Percentiles rank a stretch among this genome's conserved stretches.
These are phyloP conservation scores for Calonectria henricotiae DNA, from an alignment of 2,329 filamentous ascomycete genomes.

Conservation along the genomic window DNA sequence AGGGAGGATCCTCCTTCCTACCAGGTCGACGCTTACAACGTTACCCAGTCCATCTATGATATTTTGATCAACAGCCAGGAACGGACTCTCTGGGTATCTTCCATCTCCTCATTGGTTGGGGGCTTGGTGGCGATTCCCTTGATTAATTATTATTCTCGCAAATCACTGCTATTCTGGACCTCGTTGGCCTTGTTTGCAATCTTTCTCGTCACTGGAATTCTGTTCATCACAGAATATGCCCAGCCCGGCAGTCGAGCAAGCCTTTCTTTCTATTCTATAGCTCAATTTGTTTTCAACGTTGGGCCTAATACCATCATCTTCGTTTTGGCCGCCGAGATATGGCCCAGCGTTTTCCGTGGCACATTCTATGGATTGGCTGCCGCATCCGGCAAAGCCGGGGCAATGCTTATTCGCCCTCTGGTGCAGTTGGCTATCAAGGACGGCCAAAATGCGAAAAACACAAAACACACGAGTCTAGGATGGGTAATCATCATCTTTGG, in stretches of 20 bases:
- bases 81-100: constrained; percentile 19
- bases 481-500: constrained; percentile 8
- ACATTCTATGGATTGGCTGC: constrained; percentile 55
- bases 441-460: neutral
- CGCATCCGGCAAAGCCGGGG: constrained; percentile 54
- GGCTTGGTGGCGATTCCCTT: constrained; percentile 5
- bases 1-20: neutral
- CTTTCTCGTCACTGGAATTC: constrained; percentile 21
- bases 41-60: constrained; percentile 5
- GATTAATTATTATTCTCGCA: constrained; percentile 23
- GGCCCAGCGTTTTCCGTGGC: constrained; percentile 54
- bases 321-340: constrained; percentile 55
- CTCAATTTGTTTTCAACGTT: constrained; percentile 51
- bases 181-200: constrained; percentile 15
- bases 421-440: constrained; percentile 8
- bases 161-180: constrained; percentile 15
- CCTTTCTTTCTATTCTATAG: constrained; percentile 21
- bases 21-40: neutral
- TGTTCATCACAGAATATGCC: constrained; percentile 7
- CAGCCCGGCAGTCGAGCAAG: neutral
- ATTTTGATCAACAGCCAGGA: constrained; percentile 11
- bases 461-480: neutral
- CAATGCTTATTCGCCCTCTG: constrained; percentile 47
- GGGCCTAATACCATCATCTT: constrained; percentile 55
- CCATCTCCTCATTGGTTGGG: constrained; percentile 24